Evolutionary conservation across 2,329 filamentous ascomycete species (phyloP), one percentile per base, ranked within the genome.

Genomic region (Stagonosporopsis cucurbitacearum): DNA sequence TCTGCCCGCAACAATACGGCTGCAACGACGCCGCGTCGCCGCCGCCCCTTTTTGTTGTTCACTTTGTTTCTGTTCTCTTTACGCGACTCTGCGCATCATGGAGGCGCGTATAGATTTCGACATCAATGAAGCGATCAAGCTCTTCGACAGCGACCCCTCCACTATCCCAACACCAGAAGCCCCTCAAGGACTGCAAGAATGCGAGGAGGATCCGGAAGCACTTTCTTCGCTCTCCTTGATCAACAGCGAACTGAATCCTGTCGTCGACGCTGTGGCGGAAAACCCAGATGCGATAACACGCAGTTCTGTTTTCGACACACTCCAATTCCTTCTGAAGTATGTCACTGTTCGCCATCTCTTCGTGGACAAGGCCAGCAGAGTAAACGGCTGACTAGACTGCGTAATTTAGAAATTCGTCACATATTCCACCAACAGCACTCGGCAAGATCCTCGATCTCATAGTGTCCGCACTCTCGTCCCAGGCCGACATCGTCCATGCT

Each of bases 291-390:
- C 90, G 57, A 88, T 99, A 64, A 88, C 87, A 60, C 88, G 88
- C 77, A 85, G 87, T 69, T 84, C 87, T 47, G 85, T 88, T 63
- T 93, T 98, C 79, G 94, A 99, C 80, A 96, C 93, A 59, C 78
- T 99, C 67, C 94, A 97, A 77, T 96, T 96, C 73, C 81, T 99
- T 57, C 84, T 99, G 80, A 99, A 99, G 94, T 98, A 86, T 82
- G 92, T 86, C 71, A 84, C 85, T 3, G 74, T 82, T 79, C 73
- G 74, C 70, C 69, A 64, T 69, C 55, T 32, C 69, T 58, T 68
- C 67, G 37, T 67, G 60, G n/a, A 47, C 28, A 32, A 22, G 51
- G 41, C 55, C 55, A 53, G 70, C 62, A 61, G 59, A 42, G 54
- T 62, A 63, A 79, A 80, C 30, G 74, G 78, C 80, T 79, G 77